phyloP scores from a whole-genome alignment of 306 rosid genomes.

The Gynostemma pentaphyllum region DNA sequence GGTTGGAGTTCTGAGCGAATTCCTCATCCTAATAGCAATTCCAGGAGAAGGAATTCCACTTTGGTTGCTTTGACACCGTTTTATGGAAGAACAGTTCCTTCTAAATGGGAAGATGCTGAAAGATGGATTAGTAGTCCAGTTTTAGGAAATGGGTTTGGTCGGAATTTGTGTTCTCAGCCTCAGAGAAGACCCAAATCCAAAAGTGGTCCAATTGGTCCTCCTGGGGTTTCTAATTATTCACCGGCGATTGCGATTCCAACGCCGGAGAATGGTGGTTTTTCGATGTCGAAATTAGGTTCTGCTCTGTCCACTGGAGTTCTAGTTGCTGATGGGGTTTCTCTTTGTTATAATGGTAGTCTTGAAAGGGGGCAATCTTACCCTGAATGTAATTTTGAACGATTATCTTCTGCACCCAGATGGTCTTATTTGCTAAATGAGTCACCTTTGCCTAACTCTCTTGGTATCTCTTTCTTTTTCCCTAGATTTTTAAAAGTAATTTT shows the following conservation, averaged over 20 bases:
- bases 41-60: conserved; percentile 24
- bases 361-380: conserved; percentile 17
- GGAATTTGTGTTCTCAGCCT: conserved; percentile 27
- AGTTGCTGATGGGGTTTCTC: conserved; percentile 47
- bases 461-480: conserved; percentile 13
- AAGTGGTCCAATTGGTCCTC: conserved; percentile 79
- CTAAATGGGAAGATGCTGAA: conserved; percentile 98
- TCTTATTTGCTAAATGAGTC: conserved; percentile 33
- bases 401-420: conserved; percentile 32
- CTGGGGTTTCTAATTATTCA: conserved; percentile 25
- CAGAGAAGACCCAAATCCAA: conserved; percentile 59
- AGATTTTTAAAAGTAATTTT: background rate
- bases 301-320: conserved; percentile 66
- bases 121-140: conserved; percentile 93
- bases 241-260: conserved; percentile 29
- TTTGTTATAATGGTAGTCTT: conserved; percentile 28
- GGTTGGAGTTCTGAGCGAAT: conserved; percentile 80
- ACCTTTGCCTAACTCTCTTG: conserved; percentile 33
- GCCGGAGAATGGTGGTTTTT: conserved; percentile 26
- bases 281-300: conserved; percentile 33
- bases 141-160: conserved; percentile 21
- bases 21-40: conserved; percentile 21
- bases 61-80: conserved; percentile 35
- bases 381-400: conserved; percentile 5
- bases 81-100: conserved; percentile 66